Percentiles rank a stretch among this genome's conserved stretches.
Evolutionary conservation across 2,329 filamentous ascomycete genomes (phyloP).

Genomic region (Didymella exigua): DNA sequence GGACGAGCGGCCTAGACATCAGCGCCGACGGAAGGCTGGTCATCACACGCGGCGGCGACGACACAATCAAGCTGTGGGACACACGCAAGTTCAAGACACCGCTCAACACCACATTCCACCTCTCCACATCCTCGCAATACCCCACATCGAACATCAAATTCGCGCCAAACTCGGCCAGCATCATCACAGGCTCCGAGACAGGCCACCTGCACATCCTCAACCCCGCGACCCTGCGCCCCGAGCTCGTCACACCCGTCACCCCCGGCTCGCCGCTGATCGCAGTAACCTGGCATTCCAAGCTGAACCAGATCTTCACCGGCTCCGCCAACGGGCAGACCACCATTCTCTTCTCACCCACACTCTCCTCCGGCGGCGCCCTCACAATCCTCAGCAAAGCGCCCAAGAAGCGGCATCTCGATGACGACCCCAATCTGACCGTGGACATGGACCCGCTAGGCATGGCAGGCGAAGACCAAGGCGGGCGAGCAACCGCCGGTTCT

Average conservation of each 20-base stretch:
- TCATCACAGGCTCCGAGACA: conserved; percentile 85
- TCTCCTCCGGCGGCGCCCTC: conserved; percentile 79
- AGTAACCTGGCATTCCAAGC: conserved; percentile 88
- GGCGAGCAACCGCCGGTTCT: conserved; percentile 56
- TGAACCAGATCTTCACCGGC: conserved; percentile 95
- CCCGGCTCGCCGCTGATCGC: conserved; percentile 80
- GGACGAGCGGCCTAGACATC: conserved; percentile 91
- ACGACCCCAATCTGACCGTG: conserved; percentile 79
- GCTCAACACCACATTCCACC: conserved; percentile 76
- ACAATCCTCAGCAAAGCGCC: conserved; percentile 91
- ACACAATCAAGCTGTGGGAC: conserved; percentile 95
- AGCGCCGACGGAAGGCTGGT: conserved; percentile 89
- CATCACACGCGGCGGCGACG: conserved; percentile 87
- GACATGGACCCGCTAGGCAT: conserved; percentile 78
- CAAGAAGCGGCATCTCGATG: conserved; percentile 93
- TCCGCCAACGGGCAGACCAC: conserved; percentile 90
- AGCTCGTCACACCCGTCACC: conserved; percentile 87
- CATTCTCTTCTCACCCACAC: conserved; percentile 86
- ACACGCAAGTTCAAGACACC: conserved; percentile 93
- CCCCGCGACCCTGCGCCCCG: conserved; percentile 83
- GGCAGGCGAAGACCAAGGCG: conserved; percentile 72
- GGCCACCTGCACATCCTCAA: conserved; percentile 93
- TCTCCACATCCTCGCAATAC: conserved; percentile 82
- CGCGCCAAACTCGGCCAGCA: conserved; percentile 79
- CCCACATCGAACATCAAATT: conserved; percentile 88